Base-by-base conservation (phyloP, 257 asterid genomes). In the Ajuga chamaepitys region DNA sequence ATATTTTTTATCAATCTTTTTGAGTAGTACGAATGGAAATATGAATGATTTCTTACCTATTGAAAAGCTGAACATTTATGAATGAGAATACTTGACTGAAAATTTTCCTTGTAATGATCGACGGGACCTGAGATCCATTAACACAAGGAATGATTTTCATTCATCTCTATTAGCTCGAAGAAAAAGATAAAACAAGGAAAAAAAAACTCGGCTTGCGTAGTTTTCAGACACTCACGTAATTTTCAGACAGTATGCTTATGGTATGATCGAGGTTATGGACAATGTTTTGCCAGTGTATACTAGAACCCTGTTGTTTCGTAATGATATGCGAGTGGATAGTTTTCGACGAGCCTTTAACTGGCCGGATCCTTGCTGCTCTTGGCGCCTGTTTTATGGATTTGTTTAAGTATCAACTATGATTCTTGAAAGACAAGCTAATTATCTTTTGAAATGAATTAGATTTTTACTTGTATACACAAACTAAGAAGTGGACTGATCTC, bases 51-150 rank as follows among this genome's bases (percentile, higher is more conserved):
- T 57, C 81, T 40, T 76, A 81, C 98, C 98, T 91, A 76, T 91
- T 91, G 81, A 91, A 85, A 72, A 91, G 98, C 82, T 91, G 98
- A 78, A 85, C 98, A 69, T 91, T 91, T 76, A 91, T 86, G 86
- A 84, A 91, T 38, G 98, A 88, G 86, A 91, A 91, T 21, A 91
- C 90, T 78, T 91, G 98, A 77, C 84, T 80, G 95, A 86, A 83
- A 57, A 88, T 82, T 77, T 86, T 91, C 78, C 89, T 86, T 60
- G 83, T 80, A 76, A 88, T 80, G 45, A 78, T 74, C 50, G 89
- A 68, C 51, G 91, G 81, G 58, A 91, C 96, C 98, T 91, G 74
- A 71, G 38, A 71, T 55, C 54, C 70, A 58, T 59, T 41, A 70
- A 28, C 57, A 46, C 13, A 30, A 35, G 16, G 2, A 52, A 67